A percentile compares a stretch with the other conserved stretches of the same genome.
Conservation (phyloP, 75 land plant genomes). For the Adiantum capillusveneris region DNA sequence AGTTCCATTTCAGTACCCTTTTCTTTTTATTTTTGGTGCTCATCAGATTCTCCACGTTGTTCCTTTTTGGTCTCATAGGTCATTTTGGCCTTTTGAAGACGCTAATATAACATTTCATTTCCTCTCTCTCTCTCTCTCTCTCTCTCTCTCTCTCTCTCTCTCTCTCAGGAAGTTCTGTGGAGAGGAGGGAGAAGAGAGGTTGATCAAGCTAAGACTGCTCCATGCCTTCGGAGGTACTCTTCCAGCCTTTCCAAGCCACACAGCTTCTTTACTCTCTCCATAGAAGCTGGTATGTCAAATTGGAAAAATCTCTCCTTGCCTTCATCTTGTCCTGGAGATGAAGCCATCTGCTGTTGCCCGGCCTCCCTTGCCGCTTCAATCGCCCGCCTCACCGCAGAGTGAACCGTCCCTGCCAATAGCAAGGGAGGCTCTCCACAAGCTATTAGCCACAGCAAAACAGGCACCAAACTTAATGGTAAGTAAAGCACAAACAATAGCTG, state of each 20-base stretch:
- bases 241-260: constrained; percentile 21
- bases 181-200: no score
- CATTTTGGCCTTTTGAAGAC: no score
- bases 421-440: constrained; percentile 48
- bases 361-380: constrained; percentile 31
- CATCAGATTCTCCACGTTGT: no score
- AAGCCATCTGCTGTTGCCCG: background rate
- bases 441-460: background rate
- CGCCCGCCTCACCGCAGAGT: constrained; percentile 34
- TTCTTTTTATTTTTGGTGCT: no score
- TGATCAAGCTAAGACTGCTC: no score
- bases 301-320: constrained; percentile 5
- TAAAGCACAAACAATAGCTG: constrained; percentile 1
- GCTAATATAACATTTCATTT: no score
- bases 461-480: constrained; percentile 1
- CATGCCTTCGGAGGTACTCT: no score
- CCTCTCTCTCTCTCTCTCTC: no score
- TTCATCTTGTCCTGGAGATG: background rate
- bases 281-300: constrained; percentile 16
- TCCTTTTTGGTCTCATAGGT: no score
- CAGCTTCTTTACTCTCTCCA: constrained; percentile 5
- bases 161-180: no score
- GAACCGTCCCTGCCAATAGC: constrained; percentile 36
- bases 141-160: no score
- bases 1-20: no score